Evolutionary conservation across 129 eudicot genomes (phyloP), one percentile per base, ranked within the genome.

Genomic region (Heracleum sosnowskyi): DNA sequence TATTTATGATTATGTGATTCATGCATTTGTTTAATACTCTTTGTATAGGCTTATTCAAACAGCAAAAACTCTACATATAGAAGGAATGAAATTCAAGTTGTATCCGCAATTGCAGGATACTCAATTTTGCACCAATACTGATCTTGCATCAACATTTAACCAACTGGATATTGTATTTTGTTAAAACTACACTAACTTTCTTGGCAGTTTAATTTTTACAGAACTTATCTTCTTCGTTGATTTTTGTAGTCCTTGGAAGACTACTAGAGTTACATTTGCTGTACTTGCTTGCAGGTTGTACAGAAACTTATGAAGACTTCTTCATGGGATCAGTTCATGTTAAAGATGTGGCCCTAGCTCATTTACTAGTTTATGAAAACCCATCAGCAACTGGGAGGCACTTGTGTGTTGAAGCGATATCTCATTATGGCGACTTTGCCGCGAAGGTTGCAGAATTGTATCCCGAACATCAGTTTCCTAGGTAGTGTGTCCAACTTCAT

Each of bases 331-430:
- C 82, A 5, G 92, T 94, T 81, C 98, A 94, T 86, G 97, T 93
- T 28, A 91, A 88, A 84, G 98, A 93, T 80, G 98, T 93, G 68
- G 98, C 97, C 29, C 79, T 91, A 74, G 98, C 98, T 20, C 97
- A 93, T 81, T 86, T 93, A 81, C 57, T 93, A 86, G 97, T 93
- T 57, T 94, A 94, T 57, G 98, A 94, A 74, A 91, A 94, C 82
- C 80, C 75, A 69, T 80, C 91, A 22, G 96, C 97, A 33, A 88
- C 80, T 2, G 98, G 98, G 69, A 87, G 97, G 83, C 96, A 94
- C 84, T 2, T 88, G 80, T 94, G 97, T 76, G 90, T 91, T 81
- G 97, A 94, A 87, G 89, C 96, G 69, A 86, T 90, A 76, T 72
- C 91, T 42, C 96, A 89, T 81, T 94, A 86, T 73, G 92, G 96